phyloP scores from a whole-genome alignment of 2,329 filamentous ascomycete genomes.

The Xylariaceae sp. region DNA sequence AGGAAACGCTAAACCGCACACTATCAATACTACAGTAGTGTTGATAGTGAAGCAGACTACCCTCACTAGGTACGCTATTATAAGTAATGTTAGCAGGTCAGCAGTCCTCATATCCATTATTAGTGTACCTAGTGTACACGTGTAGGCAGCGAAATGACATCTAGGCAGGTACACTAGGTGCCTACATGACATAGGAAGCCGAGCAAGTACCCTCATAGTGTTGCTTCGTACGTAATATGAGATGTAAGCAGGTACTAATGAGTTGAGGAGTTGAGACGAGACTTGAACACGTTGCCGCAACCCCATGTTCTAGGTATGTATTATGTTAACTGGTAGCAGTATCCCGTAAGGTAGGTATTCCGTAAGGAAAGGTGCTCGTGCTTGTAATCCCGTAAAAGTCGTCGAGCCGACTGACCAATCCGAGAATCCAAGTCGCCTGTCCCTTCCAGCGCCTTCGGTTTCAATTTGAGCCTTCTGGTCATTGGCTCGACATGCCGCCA shows the following conservation, averaged over 20 bases:
- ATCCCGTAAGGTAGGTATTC: background rate
- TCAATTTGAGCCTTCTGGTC: slow-evolving; percentile 29
- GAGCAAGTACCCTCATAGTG: background rate
- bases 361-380: background rate
- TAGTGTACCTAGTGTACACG: background rate
- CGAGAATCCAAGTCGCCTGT: slow-evolving; percentile 27
- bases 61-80: background rate
- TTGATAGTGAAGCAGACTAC: background rate
- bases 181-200: background rate
- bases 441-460: slow-evolving; percentile 37
- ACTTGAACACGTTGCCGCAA: slow-evolving; percentile 30
- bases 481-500: slow-evolving; percentile 29
- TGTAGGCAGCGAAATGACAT: background rate
- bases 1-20: background rate
- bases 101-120: slow-evolving; percentile 1
- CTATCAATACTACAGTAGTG: background rate
- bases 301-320: slow-evolving; percentile 9
- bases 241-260: slow-evolving; percentile 9
- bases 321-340: background rate
- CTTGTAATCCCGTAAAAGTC: too few relatives aligned
- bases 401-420: slow-evolving; percentile 10
- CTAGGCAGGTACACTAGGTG: background rate
- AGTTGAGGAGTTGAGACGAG: slow-evolving; percentile 16
- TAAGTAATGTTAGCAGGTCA: background rate
- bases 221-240: background rate